phyloP scores from a whole-genome alignment of 306 rosid species.

The Glycyrrhiza uralensis region DNA sequence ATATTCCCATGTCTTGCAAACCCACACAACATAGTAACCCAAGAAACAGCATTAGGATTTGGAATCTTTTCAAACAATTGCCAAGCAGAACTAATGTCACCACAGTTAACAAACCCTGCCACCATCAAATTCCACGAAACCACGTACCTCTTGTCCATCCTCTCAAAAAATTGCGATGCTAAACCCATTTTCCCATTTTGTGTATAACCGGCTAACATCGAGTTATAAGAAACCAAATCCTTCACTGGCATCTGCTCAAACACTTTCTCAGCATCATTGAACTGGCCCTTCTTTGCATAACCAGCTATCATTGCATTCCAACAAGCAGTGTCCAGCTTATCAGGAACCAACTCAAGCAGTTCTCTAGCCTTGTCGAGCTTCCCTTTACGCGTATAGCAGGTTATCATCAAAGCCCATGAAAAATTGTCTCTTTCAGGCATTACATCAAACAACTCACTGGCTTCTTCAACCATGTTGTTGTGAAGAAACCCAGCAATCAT shows the following conservation, averaged over 20 bases:
- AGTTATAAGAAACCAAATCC: slow-evolving; percentile 74
- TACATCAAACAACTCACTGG: slow-evolving; percentile 47
- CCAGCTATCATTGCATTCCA: slow-evolving; percentile 83
- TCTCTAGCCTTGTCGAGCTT: slow-evolving; percentile 70
- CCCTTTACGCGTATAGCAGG: slow-evolving; percentile 61
- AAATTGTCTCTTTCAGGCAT: slow-evolving; percentile 62
- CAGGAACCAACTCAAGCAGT: slow-evolving; percentile 57
- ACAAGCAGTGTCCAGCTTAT: slow-evolving; percentile 58
- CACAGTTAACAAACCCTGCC: slow-evolving; percentile 56
- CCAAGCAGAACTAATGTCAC: slow-evolving; percentile 74
- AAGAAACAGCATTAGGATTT: slow-evolving; percentile 50
- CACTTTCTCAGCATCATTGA: slow-evolving; percentile 52
- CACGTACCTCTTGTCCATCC: slow-evolving; percentile 58
- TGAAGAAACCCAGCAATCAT: slow-evolving; percentile 75
- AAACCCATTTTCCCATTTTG: slow-evolving; percentile 62
- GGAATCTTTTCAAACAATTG: slow-evolving; percentile 57
- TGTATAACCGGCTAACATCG: slow-evolving; percentile 71
- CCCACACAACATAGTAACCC: slow-evolving; percentile 76
- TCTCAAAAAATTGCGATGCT: slow-evolving; percentile 56
- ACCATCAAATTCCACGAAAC: slow-evolving; percentile 83
- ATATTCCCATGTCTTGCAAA: slow-evolving; percentile 57
- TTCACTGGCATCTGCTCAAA: slow-evolving; percentile 66
- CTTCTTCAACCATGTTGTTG: slow-evolving; percentile 53
- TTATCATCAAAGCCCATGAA: slow-evolving; percentile 80
- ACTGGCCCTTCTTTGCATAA: slow-evolving; percentile 63